phyloP scores from a whole-genome alignment of 441 rosid species.

The Mallotus repandus region DNA sequence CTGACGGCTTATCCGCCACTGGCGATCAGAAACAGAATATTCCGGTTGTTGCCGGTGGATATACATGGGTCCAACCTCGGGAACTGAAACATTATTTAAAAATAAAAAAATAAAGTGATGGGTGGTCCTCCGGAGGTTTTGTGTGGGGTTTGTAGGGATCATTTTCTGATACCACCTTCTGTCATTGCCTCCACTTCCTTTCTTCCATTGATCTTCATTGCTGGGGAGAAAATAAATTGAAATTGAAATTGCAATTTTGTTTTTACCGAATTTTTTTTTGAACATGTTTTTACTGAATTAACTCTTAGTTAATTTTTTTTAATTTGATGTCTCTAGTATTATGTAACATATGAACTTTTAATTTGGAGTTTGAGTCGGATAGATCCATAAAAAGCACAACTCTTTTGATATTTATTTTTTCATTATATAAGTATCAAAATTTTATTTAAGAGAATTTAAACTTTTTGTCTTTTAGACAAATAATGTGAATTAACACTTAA shows the following conservation, averaged over 20 bases:
- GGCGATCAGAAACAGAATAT: conserved; percentile 27
- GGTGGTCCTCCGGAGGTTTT: conserved; percentile 32
- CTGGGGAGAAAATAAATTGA: background rate
- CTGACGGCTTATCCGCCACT: background rate
- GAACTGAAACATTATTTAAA: conserved; percentile 1
- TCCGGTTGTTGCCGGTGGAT: conserved; percentile 2
- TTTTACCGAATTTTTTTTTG: too few relatives aligned
- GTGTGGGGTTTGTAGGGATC: conserved; percentile 54
- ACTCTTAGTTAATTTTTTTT: background rate
- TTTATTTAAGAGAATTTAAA: too few relatives aligned
- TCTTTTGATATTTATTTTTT: too few relatives aligned
- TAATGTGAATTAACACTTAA: too few relatives aligned
- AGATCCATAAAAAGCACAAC: too few relatives aligned
- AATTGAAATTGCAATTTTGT: background rate
- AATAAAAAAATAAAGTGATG: background rate
- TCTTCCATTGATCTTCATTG: background rate
- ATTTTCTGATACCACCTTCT: conserved; percentile 36
- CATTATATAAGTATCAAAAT: too few relatives aligned
- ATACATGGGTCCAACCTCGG: conserved; percentile 11
- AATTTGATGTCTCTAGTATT: too few relatives aligned
- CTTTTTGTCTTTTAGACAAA: too few relatives aligned
- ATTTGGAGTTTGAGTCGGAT: too few relatives aligned
- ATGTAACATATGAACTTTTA: too few relatives aligned
- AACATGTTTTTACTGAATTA: too few relatives aligned
- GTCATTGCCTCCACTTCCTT: conserved; percentile 25